Evolutionary conservation across 371 early-diverging fungal genomes (phyloP), one percentile per base, ranked within the genome.

Genomic region (Mortierella sp.): DNA sequence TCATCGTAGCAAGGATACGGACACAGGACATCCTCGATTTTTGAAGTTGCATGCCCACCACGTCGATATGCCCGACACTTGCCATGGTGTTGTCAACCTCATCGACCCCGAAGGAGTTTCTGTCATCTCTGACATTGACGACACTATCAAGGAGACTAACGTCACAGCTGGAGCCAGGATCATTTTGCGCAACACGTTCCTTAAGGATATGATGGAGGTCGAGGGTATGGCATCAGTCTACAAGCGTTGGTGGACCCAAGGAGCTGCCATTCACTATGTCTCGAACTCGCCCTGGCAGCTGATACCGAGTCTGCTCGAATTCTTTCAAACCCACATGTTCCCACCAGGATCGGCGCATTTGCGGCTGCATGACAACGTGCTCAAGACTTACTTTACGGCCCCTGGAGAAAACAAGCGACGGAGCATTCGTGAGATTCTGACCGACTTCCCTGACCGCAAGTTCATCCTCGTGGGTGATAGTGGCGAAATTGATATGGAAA

Each of bases 391-490:
- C 70, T 86, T 75, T 72, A 89, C 70, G 92, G 84, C 84, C 88
- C 90, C 88, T 75, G 86, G 89, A 80, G 90, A 86, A 63, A 87
- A 72, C 80, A 90, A 84, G 88, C 81, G 74, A 65, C 82, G 83
- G 72, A 80, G 79, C 76, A 90, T 87, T 83, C 81, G 74, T 77
- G 81, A 79, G 88, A 88, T 91, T 88, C 80, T 88, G 38, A 71
- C 80, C 72, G 95, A 94, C 78, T 97, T 97, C 77, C 98, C 98
- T 16, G 76, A 91, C n/a, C 93, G 98, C 28, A 92, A 92, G 77
- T 98, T 96, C 84, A 91, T 98, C 38, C 91, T 98, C 14, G 91
- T 98, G 24, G 98, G 98, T 14, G 98, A 98, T 84, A 94, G 95
- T 60, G 97, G 97, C 26, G 97, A 98, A 82, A 92, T 94, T 47